These are phyloP conservation scores for Triticum timopheevii DNA, from an alignment of 176 grass and related monocot genomes.

Conservation along the genomic window DNA sequence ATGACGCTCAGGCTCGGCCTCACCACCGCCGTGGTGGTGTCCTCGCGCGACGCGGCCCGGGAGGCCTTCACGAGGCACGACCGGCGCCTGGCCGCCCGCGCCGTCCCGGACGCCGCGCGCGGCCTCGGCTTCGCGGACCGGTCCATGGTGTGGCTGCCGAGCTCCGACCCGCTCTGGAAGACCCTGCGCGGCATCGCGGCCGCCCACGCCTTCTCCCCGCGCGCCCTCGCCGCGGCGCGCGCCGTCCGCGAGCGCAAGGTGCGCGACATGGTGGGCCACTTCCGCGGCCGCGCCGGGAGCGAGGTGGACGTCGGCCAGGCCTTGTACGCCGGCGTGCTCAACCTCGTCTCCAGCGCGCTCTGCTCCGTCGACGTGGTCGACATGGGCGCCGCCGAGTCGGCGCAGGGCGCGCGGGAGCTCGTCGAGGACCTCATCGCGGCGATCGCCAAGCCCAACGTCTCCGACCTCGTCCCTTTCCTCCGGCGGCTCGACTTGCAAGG, in stretches of 20 bases:
- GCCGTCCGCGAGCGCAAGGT: conserved; percentile 5
- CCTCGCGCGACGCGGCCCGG: neutral
- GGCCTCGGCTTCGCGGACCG: neutral
- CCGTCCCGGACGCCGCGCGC: neutral
- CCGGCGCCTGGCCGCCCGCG: conserved; percentile 14
- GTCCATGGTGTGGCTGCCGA: conserved; percentile 25
- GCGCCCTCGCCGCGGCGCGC: conserved; percentile 8
- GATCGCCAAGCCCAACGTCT: conserved; percentile 19
- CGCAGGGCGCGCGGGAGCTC: conserved; percentile 19
- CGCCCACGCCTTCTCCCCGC: conserved; percentile 20
- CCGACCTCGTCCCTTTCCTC: conserved; percentile 41
- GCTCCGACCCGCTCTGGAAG: conserved; percentile 15
- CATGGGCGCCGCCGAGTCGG: neutral
- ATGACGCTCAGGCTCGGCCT: neutral
- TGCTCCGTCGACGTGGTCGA: conserved; percentile 39
- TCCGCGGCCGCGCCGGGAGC: neutral
- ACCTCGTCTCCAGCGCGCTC: conserved; percentile 28
- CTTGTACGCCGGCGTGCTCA: conserved; percentile 19
- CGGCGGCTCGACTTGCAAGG: conserved; percentile 32
- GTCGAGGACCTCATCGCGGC: neutral
- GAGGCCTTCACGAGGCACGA: neutral
- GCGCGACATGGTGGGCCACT: neutral
- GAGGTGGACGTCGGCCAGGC: neutral
- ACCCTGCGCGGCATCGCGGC: conserved; percentile 23
- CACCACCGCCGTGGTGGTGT: neutral